Evolutionary conservation across 345 rosid species (phyloP).

Genomic region (Pistacia integerrima): DNA sequence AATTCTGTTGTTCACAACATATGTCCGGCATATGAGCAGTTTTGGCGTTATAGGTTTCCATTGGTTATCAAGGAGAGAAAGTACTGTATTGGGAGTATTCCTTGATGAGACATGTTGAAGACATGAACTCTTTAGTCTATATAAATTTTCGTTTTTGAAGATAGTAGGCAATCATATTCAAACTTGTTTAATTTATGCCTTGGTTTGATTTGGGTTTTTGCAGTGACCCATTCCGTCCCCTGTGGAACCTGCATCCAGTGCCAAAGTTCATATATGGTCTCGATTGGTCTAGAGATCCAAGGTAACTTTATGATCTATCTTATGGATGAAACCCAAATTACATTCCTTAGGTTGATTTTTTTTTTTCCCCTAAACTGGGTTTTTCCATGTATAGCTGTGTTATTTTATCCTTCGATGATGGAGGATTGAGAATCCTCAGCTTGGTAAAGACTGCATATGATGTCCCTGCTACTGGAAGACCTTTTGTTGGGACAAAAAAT

Average conservation of each 20-base stretch:
- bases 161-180: not conserved
- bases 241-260: constrained; percentile 74
- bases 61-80: constrained; percentile 7
- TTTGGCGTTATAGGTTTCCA: not conserved
- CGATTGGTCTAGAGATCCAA: constrained; percentile 82
- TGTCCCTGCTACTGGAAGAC: constrained; percentile 71
- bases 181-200: no score
- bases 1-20: not conserved
- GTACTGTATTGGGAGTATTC: not conserved
- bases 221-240: constrained; percentile 85
- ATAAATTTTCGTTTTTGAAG: not conserved
- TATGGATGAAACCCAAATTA: not conserved
- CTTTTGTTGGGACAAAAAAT: constrained; percentile 56
- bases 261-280: constrained; percentile 69
- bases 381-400: constrained; percentile 56
- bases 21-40: not conserved
- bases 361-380: constrained; percentile 12
- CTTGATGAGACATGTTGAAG: not conserved
- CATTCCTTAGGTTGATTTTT: constrained; percentile 18
- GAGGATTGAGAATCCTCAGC: constrained; percentile 71
- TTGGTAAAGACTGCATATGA: constrained; percentile 76
- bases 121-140: not conserved
- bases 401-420: constrained; percentile 73
- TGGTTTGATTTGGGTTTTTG: constrained; percentile 25
- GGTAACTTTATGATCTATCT: constrained; percentile 35